These are phyloP conservation scores for Aspergillus ibericus DNA, from an alignment of 2,329 filamentous ascomycete species.

Conservation along the genomic window DNA sequence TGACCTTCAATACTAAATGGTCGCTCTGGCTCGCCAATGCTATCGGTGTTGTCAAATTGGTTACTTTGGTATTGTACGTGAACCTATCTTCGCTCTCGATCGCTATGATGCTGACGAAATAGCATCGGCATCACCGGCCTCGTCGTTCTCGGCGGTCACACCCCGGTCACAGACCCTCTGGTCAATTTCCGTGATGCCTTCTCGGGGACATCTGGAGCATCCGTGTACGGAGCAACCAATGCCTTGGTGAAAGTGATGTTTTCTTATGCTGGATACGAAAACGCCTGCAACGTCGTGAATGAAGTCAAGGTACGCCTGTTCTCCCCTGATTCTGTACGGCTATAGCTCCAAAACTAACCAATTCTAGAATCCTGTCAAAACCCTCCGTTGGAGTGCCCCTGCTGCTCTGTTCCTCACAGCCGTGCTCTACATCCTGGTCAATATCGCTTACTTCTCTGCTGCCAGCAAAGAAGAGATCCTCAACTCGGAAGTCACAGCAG, in stretches of 20 bases:
- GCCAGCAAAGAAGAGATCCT: constrained; percentile 57
- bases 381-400: constrained; percentile 53
- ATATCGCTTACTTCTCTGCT: constrained; percentile 62
- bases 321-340: background rate
- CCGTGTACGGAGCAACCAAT: constrained; percentile 53
- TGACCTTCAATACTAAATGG: constrained; percentile 58
- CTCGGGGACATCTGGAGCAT: constrained; percentile 46
- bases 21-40: constrained; percentile 58
- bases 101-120: background rate
- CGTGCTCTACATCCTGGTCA: constrained; percentile 59
- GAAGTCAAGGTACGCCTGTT: constrained; percentile 51
- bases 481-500: constrained; percentile 55
- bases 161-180: constrained; percentile 51
- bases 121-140: constrained; percentile 60
- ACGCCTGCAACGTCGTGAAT: constrained; percentile 63
- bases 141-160: constrained; percentile 61
- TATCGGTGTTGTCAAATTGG: constrained; percentile 60
- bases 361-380: constrained; percentile 55
- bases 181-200: constrained; percentile 59
- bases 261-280: constrained; percentile 58
- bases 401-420: constrained; percentile 55
- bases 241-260: constrained; percentile 62
- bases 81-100: constrained; percentile 5
- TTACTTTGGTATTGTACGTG: constrained; percentile 59
- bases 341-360: background rate